Evolutionary conservation across 2,329 filamentous ascomycete genomes (phyloP).

Genomic region (Ceratocystis diversiconidia): DNA sequence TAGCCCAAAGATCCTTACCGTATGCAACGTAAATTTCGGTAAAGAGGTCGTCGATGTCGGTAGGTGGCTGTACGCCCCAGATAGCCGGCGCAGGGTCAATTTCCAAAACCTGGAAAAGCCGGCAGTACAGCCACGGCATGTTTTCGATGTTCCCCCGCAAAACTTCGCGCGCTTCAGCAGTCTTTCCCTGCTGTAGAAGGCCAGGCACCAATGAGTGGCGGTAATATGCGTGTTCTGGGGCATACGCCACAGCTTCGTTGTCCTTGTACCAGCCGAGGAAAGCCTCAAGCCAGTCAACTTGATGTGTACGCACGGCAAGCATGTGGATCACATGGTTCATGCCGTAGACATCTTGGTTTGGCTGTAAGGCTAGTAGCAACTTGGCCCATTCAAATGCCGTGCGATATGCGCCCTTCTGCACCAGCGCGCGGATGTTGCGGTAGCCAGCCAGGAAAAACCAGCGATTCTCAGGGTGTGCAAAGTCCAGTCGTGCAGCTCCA

Average conservation of each 20-base stretch:
- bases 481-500: conserved; percentile 70
- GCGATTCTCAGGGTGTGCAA: conserved; percentile 69
- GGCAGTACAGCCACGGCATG: conserved; percentile 73
- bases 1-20: conserved; percentile 77
- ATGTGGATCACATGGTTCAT: conserved; percentile 70
- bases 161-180: conserved; percentile 47
- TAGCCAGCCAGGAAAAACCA: conserved; percentile 86
- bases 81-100: conserved; percentile 65
- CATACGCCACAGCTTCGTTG: conserved; percentile 24
- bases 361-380: conserved; percentile 61
- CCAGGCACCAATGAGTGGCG: conserved; percentile 66
- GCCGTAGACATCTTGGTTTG: conserved; percentile 61
- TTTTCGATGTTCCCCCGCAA: conserved; percentile 54
- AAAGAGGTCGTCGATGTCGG: conserved; percentile 49
- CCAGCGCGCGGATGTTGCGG: conserved; percentile 72
- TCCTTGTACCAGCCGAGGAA: conserved; percentile 37
- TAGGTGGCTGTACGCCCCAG: conserved; percentile 61
- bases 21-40: conserved; percentile 62
- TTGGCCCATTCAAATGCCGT: conserved; percentile 92
- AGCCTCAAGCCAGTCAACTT: conserved; percentile 61
- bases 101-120: conserved; percentile 66
- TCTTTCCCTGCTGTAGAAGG: conserved; percentile 54
- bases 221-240: conserved; percentile 47
- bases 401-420: conserved; percentile 83
- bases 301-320: conserved; percentile 65